These are phyloP conservation scores for Chrysoporthe cubensis DNA, from an alignment of 2,329 filamentous ascomycete genomes.

Conservation along the genomic window DNA sequence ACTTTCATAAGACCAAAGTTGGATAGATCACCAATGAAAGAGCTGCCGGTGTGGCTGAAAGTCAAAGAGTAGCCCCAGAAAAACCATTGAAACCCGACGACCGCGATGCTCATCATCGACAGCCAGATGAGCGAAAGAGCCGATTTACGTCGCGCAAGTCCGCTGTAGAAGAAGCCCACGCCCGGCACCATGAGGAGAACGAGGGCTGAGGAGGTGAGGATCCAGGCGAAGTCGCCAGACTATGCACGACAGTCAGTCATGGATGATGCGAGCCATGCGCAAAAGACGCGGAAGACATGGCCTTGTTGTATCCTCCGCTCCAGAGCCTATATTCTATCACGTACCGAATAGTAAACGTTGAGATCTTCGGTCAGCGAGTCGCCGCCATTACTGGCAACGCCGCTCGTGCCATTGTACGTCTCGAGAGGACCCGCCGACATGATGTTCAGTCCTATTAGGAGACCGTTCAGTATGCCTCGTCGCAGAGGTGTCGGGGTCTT, in stretches of 20 bases:
- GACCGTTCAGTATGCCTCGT: background rate
- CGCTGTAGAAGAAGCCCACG: constrained; percentile 94
- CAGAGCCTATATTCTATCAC: background rate
- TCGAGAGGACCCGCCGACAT: constrained; percentile 42
- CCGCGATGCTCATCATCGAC: constrained; percentile 77
- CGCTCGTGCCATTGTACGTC: constrained; percentile 56
- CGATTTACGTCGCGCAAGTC: constrained; percentile 85
- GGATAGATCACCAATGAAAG: constrained; percentile 76
- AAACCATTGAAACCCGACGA: constrained; percentile 91
- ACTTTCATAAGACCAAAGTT: constrained; percentile 84
- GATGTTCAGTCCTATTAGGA: constrained; percentile 4
- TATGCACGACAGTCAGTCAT: constrained; percentile 39
- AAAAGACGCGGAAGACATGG: background rate
- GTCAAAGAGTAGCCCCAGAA: constrained; percentile 91
- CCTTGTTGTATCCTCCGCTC: too few relatives aligned
- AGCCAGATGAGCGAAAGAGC: constrained; percentile 86
- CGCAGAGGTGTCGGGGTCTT: background rate
- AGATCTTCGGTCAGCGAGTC: constrained; percentile 68
- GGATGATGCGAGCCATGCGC: background rate
- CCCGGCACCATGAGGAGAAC: constrained; percentile 93
- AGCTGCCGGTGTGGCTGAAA: constrained; percentile 79
- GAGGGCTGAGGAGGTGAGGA: constrained; percentile 75
- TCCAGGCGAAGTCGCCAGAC: constrained; percentile 83
- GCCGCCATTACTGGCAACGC: constrained; percentile 51
- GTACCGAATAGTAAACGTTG: constrained; percentile 82